Evolutionary conservation across 352 stramenopile species (phyloP), one percentile per base, ranked within the genome.

Genomic region (Bremia lactucae): DNA sequence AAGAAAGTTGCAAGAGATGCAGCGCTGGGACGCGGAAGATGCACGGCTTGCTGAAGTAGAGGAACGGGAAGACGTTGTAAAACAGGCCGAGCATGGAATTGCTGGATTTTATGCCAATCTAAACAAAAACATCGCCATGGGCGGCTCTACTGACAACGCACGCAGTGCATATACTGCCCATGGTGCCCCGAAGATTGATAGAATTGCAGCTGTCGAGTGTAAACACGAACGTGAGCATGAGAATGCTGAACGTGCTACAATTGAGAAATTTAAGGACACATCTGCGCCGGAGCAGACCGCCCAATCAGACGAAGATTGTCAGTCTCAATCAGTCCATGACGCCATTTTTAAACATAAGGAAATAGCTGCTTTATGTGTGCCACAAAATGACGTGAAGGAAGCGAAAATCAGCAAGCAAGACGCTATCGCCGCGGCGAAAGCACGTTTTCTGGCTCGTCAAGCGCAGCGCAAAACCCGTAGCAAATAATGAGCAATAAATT

Each of bases 61-160:
- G 40, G 76, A 76, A 2, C 53, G 65, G 1, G 73, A 92, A 24
- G 76, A 93, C 29, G 73, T 87, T 22, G 77, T 71, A 6, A 87
- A 85, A 59, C 75, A 79, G 14, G 70, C 67, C 11, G 63, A 68
- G 31, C 46, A 76, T 44, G 81, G 73, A 15, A 91, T 95, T 73
- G 73, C 75, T 19, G 73, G 74, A 8, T 96, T 96, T 55, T 96
- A 95, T 55, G 72, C 83, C 10, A 95, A 95, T 49, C 51, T 96
- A 25, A 95, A 81, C 33, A 94, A 92, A 58, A 96, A 96, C 54
- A 88, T 96, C 52, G 78, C 81, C 8, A 95, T 95, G 86, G 86
- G 86, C 26, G 79, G 79, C 13, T 69, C 81, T 13, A 69, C 73
- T 0, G 44, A 62, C 6, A 72, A 87, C 34, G 68, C 81, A 3